phyloP scores from a whole-genome alignment of 805 yeast species.

The Hanseniaspora vineae region DNA sequence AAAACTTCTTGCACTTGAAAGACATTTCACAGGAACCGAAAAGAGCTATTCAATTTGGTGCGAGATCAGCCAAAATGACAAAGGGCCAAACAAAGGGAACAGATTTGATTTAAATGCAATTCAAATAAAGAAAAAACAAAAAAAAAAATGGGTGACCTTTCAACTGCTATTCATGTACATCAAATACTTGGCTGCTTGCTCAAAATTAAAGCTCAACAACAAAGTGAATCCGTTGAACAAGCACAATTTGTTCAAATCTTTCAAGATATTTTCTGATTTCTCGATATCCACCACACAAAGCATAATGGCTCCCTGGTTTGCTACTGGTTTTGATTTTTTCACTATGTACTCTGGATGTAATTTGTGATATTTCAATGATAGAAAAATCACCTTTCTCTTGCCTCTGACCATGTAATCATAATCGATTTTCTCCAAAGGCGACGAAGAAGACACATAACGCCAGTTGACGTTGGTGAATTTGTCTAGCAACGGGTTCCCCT shows the following conservation, averaged over 20 bases:
- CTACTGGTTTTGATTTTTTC: slow-evolving; percentile 36
- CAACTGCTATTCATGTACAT: slow-evolving; percentile 17
- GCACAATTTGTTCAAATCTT: slow-evolving; percentile 28
- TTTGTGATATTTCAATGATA: slow-evolving; percentile 62
- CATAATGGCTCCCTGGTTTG: slow-evolving; percentile 37
- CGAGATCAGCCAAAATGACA: slow-evolving; percentile 84
- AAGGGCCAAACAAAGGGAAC: slow-evolving; percentile 70
- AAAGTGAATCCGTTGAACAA: slow-evolving; percentile 30
- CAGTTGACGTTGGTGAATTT: slow-evolving; percentile 37
- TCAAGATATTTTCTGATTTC: slow-evolving; percentile 33
- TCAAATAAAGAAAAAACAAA: not conserved
- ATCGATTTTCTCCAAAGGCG: slow-evolving; percentile 27
- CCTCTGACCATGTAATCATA: slow-evolving; percentile 57
- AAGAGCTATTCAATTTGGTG: slow-evolving; percentile 94
- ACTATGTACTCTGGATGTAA: slow-evolving; percentile 64
- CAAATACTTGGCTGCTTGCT: slow-evolving; percentile 38
- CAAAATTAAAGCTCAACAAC: slow-evolving; percentile 32
- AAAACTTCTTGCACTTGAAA: slow-evolving; percentile 28
- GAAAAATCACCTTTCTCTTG: slow-evolving; percentile 38
- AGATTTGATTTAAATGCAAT: slow-evolving; percentile 24
- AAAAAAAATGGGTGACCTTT: too few species aligned
- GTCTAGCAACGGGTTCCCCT: slow-evolving; percentile 57
- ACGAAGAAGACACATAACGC: slow-evolving; percentile 29
- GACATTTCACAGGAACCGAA: slow-evolving; percentile 66
- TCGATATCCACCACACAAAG: slow-evolving; percentile 56